These are phyloP conservation scores for Cystobasidium onofrii DNA, from an alignment of 768 basidiomycete species.

Conservation along the genomic window DNA sequence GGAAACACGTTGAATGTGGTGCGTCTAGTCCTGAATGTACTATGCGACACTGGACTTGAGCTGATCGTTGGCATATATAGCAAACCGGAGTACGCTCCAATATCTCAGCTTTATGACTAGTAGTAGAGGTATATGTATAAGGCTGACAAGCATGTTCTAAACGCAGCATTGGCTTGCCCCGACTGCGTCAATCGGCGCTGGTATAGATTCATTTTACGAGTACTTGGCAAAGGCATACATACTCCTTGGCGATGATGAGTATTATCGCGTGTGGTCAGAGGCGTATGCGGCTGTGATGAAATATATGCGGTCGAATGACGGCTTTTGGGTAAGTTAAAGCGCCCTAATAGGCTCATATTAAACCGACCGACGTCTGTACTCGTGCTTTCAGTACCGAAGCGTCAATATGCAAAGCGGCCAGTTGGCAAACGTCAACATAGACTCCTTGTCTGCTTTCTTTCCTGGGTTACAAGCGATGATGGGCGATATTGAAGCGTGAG, in stretches of 20 bases:
- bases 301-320: slow-evolving; percentile 69
- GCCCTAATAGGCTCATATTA: no score
- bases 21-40: slow-evolving; percentile 56
- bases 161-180: slow-evolving; percentile 34
- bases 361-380: background rate
- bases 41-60: background rate
- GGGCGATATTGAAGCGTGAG: slow-evolving; percentile 42
- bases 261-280: slow-evolving; percentile 75
- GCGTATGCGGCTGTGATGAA: slow-evolving; percentile 76
- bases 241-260: slow-evolving; percentile 62
- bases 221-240: slow-evolving; percentile 63
- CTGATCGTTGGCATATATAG: slow-evolving; percentile 2
- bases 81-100: slow-evolving; percentile 32
- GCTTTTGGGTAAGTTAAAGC: slow-evolving; percentile 50
- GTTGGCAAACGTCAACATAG: slow-evolving; percentile 66
- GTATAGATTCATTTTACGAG: slow-evolving; percentile 91
- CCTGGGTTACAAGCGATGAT: slow-evolving; percentile 70
- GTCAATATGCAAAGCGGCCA: slow-evolving; percentile 75
- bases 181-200: slow-evolving; percentile 76
- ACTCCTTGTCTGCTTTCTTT: slow-evolving; percentile 93
- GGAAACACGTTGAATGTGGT: slow-evolving; percentile 78
- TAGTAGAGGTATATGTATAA: no score
- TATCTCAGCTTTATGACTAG: no score
- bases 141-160: background rate
- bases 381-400: slow-evolving; percentile 60